These are phyloP conservation scores for Ascochyta viciae-villosae DNA, from an alignment of 2,329 filamentous ascomycete genomes.

Conservation along the genomic window DNA sequence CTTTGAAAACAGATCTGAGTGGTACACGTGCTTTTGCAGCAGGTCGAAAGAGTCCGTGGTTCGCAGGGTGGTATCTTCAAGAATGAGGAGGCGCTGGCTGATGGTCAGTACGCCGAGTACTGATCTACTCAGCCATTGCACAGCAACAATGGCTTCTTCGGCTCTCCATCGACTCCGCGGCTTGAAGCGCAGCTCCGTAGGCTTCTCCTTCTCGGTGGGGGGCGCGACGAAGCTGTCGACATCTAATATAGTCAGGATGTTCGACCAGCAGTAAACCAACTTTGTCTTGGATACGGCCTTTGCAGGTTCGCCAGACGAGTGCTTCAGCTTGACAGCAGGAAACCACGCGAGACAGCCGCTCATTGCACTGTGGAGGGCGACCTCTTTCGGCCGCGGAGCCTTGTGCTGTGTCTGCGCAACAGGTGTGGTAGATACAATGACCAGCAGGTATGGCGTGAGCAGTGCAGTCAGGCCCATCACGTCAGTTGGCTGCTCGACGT, in stretches of 20 bases:
- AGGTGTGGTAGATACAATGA: slow-evolving; percentile 96
- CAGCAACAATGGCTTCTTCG: slow-evolving; percentile 92
- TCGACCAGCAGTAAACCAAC: slow-evolving; percentile 97
- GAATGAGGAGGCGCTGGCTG: slow-evolving; percentile 87
- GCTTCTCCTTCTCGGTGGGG: slow-evolving; percentile 75
- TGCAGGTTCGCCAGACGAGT: slow-evolving; percentile 69
- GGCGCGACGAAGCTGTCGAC: slow-evolving; percentile 70
- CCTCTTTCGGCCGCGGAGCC: slow-evolving; percentile 86
- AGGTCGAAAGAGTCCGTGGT: slow-evolving; percentile 96
- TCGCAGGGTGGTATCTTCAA: slow-evolving; percentile 84
- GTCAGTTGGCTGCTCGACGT: slow-evolving; percentile 88
- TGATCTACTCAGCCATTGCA: slow-evolving; percentile 95
- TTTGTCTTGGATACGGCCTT: slow-evolving; percentile 81
- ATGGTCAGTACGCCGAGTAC: slow-evolving; percentile 92
- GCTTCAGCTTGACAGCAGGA: slow-evolving; percentile 90
- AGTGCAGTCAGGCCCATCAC: slow-evolving; percentile 90
- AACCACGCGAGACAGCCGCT: slow-evolving; percentile 98
- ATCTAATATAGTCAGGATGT: slow-evolving; percentile 92
- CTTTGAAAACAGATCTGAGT: slow-evolving; percentile 85
- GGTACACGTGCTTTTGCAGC: slow-evolving; percentile 89
- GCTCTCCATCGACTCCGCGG: slow-evolving; percentile 89
- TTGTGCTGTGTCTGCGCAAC: slow-evolving; percentile 97
- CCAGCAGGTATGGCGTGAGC: slow-evolving; percentile 91
- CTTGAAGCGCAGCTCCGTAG: slow-evolving; percentile 78
- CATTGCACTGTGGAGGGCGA: slow-evolving; percentile 87